Evolutionary conservation across 2,329 filamentous ascomycete genomes (phyloP).

Genomic region (Fusarium caatingaense): DNA sequence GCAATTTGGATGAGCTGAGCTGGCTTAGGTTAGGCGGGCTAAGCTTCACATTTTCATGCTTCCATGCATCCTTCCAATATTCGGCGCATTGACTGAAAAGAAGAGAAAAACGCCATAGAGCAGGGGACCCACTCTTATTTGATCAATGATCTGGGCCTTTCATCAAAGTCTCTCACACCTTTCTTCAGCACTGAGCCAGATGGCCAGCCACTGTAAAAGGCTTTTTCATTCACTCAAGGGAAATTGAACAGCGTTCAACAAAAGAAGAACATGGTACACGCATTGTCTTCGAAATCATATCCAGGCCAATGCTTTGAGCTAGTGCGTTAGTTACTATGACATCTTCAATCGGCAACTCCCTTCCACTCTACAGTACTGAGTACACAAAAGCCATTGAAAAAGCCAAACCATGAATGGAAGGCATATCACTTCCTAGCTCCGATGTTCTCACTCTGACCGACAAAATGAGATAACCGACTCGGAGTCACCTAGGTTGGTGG

Average conservation of each 20-base stretch:
- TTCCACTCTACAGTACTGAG: background rate
- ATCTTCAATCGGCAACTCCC: conserved; percentile 2
- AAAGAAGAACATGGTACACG: background rate
- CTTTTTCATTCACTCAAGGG: background rate
- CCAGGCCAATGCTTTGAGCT: conserved; percentile 28
- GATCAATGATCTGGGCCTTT: conserved; percentile 6
- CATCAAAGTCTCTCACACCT: background rate
- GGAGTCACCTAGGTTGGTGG: conserved; percentile 4
- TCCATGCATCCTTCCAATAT: conserved; percentile 37
- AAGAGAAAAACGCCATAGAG: conserved; percentile 13
- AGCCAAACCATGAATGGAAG: conserved; percentile 18
- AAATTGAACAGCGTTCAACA: background rate
- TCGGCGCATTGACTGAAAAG: conserved; percentile 17
- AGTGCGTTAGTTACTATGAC: background rate
- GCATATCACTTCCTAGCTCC: conserved; percentile 19
- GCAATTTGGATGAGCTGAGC: conserved; percentile 9
- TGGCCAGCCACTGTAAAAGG: background rate
- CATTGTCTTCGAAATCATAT: background rate
- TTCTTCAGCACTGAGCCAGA: background rate
- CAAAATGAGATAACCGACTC: conserved; percentile 27
- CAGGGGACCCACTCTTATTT: conserved; percentile 4
- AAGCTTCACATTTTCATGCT: conserved; percentile 27
- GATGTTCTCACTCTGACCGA: conserved; percentile 32
- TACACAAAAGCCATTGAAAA: background rate
- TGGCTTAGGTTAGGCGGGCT: background rate